These are phyloP conservation scores for Kalanchoe fedtschenkoi DNA, from an alignment of 164 flowering plant genomes.

Conservation along the genomic window DNA sequence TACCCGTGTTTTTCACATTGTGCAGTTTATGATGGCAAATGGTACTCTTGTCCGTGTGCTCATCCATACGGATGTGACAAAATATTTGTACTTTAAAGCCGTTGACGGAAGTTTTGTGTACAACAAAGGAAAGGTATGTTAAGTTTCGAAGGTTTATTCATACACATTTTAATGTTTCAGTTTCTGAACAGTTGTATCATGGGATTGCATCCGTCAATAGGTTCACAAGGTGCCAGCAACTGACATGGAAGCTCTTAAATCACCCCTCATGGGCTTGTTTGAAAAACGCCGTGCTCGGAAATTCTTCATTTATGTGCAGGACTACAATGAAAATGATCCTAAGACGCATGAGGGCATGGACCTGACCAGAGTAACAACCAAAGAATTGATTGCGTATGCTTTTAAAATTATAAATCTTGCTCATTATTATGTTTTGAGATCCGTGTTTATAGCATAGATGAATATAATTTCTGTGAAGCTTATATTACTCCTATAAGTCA, in stretches of 20 bases:
- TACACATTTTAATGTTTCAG: background rate
- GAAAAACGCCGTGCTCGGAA: constrained; percentile 95
- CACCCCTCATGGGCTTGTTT: constrained; percentile 90
- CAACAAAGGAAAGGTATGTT: constrained; percentile 71
- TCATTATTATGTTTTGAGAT: background rate
- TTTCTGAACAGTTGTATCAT: background rate
- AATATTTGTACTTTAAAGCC: constrained; percentile 72
- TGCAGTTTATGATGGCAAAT: constrained; percentile 92
- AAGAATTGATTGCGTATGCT: constrained; percentile 73
- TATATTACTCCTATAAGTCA: background rate
- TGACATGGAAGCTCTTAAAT: constrained; percentile 86
- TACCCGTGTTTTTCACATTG: constrained; percentile 10
- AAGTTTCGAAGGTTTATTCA: background rate
- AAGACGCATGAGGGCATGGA: constrained; percentile 92
- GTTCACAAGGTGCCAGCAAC: constrained; percentile 94
- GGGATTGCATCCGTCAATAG: constrained; percentile 21
- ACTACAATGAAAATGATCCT: constrained; percentile 76
- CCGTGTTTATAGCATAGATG: background rate
- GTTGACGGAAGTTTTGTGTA: constrained; percentile 88
- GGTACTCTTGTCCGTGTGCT: constrained; percentile 84
- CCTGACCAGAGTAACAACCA: constrained; percentile 70
- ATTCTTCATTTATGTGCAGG: constrained; percentile 84
- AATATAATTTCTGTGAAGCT: background rate
- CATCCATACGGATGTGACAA: constrained; percentile 86
- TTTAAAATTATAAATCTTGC: constrained; percentile 5